Evolutionary conservation across 495 filamentous ascomycete genomes (phyloP).

Genomic region (Penicillium coprophilum): DNA sequence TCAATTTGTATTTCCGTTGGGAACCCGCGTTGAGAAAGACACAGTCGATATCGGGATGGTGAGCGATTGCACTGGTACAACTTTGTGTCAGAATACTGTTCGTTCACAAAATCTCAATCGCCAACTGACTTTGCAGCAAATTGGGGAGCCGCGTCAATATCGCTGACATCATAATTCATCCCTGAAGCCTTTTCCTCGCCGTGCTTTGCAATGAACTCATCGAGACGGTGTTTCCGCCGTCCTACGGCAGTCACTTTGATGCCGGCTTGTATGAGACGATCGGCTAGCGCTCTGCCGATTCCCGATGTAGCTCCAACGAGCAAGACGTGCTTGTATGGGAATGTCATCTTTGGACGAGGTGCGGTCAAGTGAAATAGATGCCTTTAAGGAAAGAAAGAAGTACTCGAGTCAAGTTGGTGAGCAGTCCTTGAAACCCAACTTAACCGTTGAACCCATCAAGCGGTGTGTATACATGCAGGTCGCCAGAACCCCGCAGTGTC

Average conservation of each 20-base stretch:
- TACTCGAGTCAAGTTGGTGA: neutral
- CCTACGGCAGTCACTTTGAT: conserved; percentile 3
- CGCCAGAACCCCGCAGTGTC: neutral
- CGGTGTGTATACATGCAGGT: neutral
- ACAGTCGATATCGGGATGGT: conserved; percentile 1
- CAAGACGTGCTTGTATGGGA: conserved; percentile 1
- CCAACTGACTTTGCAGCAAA: neutral
- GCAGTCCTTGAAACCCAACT: too few species aligned
- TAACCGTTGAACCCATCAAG: neutral
- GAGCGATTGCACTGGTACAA: neutral
- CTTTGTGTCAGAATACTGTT: neutral
- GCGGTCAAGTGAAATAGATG: neutral
- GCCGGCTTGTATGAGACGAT: neutral
- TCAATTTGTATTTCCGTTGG: conserved; percentile 1
- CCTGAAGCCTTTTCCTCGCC: neutral
- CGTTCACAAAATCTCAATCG: too few species aligned
- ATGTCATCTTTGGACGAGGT: neutral
- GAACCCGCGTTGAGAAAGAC: neutral
- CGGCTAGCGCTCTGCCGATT: conserved; percentile 2
- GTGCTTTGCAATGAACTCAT: neutral
- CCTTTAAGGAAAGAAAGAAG: neutral
- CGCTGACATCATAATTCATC: neutral
- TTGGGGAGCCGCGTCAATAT: neutral
- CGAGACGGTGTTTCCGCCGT: neutral
- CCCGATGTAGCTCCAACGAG: neutral